Base-by-base conservation (phyloP, 352 stramenopile genomes). In the Thalassiosira oceanica region DNA sequence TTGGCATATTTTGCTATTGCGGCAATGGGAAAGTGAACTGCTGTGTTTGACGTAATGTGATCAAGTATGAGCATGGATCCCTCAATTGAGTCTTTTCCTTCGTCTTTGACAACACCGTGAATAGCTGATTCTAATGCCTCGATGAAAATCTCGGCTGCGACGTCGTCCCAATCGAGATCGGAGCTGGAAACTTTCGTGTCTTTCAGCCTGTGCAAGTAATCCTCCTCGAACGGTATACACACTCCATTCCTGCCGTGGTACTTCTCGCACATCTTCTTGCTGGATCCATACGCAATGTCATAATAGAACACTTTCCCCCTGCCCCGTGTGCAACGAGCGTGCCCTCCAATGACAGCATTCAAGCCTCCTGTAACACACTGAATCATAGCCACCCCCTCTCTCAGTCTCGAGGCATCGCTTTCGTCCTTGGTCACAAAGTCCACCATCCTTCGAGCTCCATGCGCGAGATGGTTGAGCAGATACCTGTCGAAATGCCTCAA, bases 31-130 rank as follows among this genome's bases (percentile, higher is more conserved):
- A 97, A 79, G 24, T 89, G 68, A 16, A 97, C 80, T 0, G 92
- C 94, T 6, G 93, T 97, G 73, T 96, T 97, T 35, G 91, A 97
- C 26, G 93, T 97, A 46, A 97, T 93, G 44, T 97, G 93, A 69
- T 98, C 94, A 5, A 98, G 74, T 2, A 97, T 68, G 0, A 95
- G 84, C 0, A 97, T 80, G n/a, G 74, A 68, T 41, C 70, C 72
- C 24, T 46, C n/a, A 11, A 68, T 15, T 8, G 53, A 67, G 51
- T 23, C 23, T 43, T 52, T 55, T 2, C n/a, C 31, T 36, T 26
- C 7, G 41, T 53, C 20, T 46, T 20, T 37, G 13, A 13, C 21
- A 36, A 61, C 29, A 27, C 43, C 57, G 4, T 41, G 0, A 15
- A 84, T 24, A 48, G 50, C 61, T 24, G 81, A 46, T 36, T 69